A percentile compares a stretch with the other conserved stretches of the same genome.
Conservation (phyloP, 2,329 filamentous ascomycete genomes). For the Diaporthe longicolla region DNA sequence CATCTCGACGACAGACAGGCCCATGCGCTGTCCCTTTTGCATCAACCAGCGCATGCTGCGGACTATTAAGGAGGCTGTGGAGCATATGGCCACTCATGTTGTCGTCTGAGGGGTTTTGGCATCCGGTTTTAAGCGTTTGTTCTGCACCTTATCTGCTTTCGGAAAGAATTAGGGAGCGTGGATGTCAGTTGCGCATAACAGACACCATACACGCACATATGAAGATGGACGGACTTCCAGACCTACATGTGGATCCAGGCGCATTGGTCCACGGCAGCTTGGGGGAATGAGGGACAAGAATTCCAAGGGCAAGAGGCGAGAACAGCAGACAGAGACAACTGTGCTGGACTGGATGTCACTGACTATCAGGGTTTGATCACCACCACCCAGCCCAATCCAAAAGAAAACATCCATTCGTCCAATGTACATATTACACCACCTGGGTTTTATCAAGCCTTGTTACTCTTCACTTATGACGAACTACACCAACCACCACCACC, state of each 20-base stretch:
- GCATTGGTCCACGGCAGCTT: neutral
- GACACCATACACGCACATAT: no score
- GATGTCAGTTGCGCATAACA: neutral
- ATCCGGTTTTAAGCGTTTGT: no score
- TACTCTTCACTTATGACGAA: neutral
- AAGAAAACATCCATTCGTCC: neutral
- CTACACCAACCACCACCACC: no score
- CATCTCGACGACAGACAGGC: conserved; percentile 61
- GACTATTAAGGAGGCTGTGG: conserved; percentile 73
- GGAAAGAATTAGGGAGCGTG: neutral
- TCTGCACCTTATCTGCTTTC: no score
- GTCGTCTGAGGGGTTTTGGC: conserved; percentile 58
- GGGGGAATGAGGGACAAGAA: neutral
- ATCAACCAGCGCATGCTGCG: conserved; percentile 73
- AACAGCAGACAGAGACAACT: neutral
- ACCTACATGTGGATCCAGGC: neutral
- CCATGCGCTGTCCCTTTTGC: conserved; percentile 72
- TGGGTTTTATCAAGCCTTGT: neutral
- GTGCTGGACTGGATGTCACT: neutral
- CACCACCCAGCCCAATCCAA: no score
- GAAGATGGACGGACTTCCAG: no score
- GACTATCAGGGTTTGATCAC: no score
- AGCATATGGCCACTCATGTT: conserved; percentile 74
- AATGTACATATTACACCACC: conserved; percentile 18
- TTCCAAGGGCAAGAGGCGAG: neutral